Base-by-base conservation (phyloP, 163 green algal genomes). In the Scenedesmus sp. region DNA sequence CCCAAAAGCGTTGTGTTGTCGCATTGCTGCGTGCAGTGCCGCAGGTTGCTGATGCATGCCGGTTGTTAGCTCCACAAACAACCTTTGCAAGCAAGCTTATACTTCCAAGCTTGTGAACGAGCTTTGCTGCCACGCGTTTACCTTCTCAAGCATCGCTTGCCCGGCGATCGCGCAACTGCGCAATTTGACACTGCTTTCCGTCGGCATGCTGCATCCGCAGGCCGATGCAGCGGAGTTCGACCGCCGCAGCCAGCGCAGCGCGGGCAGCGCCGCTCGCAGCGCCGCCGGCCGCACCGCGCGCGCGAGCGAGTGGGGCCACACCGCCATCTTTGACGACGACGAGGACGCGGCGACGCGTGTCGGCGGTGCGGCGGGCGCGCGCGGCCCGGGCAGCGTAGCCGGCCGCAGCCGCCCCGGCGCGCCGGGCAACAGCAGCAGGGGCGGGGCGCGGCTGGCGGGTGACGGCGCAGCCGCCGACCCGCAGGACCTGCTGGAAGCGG, bases 401-500 rank as follows among this genome's bases (percentile, higher is more conserved):
- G 82, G 87, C 37, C 73, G 83, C 53, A 42, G 56, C 44, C 46
- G 43, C 49, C 40, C 26, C 30, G 56, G 80, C 9, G 43, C 30
- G 43, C 43, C 53, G 22, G 81, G 37, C 22, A 30, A 22, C 61
- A 22, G 10, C n/a, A n/a, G n/a, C 22, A 40, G 70, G 53, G 49
- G 76, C 35, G 53, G 44, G 84, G 87, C 56, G 78, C 85, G 93
- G 73, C 90, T 96, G 82, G 87, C 90, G 49, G 90, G 87, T 56
- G 93, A 87, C 13, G 93, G 73, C 30, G 94, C 95, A 4, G 87
- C 85, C 4, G 95, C 81, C 7, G 95, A 98, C 24, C 96, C 97
- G 1, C 87, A 98, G 87, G 95, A 99, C 87, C 92, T 99, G 80
- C 92, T 99, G 85, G 97, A 99, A 49, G 83, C 94, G 4, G 88